Evolutionary conservation across 768 basidiomycete genomes (phyloP).

Genomic region (Clathrus columnatus): DNA sequence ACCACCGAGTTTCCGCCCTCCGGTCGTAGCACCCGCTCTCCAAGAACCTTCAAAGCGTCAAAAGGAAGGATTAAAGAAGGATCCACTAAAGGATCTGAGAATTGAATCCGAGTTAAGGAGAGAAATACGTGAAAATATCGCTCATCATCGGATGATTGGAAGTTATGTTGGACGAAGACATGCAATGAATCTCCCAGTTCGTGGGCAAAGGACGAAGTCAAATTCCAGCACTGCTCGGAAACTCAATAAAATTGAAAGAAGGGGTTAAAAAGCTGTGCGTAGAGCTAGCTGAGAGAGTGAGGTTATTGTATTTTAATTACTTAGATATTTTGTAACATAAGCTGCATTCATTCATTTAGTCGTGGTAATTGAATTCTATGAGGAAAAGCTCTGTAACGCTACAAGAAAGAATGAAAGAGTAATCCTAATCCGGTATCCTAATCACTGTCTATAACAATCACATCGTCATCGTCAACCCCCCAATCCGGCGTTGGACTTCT

Average conservation of each 20-base stretch:
- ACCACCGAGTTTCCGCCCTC: conserved; percentile 39
- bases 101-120: conserved; percentile 84
- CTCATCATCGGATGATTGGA: conserved; percentile 88
- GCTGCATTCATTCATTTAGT: too few species aligned
- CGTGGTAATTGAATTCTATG: too few species aligned
- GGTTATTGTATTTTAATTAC: too few species aligned
- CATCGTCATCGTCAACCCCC: conserved; percentile 71
- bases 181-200: conserved; percentile 86
- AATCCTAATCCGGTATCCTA: too few species aligned
- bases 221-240: conserved; percentile 88
- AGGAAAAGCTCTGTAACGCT: too few species aligned
- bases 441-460: conserved; percentile 81
- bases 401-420: too few species aligned
- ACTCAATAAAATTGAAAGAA: conserved; percentile 78
- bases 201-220: conserved; percentile 87
- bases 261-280: conserved; percentile 22
- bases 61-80: conserved; percentile 22
- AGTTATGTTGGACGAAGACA: conserved; percentile 90
- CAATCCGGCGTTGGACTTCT: conserved; percentile 72
- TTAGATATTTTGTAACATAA: too few species aligned
- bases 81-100: conserved; percentile 65
- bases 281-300: too few species aligned
- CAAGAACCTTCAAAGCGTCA: conserved; percentile 18
- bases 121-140: conserved; percentile 83
- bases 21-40: conserved; percentile 29